Evolutionary conservation across 2,329 filamentous ascomycete species (phyloP), one percentile per base, ranked within the genome.

Genomic region (Ophiostoma sp.): DNA sequence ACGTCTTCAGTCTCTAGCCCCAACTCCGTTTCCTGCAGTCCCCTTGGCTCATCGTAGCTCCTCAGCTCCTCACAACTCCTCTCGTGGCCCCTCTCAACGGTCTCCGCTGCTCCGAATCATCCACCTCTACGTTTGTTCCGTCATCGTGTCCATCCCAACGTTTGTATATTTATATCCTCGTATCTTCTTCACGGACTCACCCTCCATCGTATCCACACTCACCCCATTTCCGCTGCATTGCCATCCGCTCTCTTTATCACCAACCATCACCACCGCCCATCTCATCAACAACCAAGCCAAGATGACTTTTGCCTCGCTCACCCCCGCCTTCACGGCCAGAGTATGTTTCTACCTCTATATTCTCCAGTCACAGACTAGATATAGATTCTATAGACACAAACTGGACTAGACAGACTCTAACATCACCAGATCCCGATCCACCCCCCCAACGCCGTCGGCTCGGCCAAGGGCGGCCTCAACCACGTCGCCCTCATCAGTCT

Each of bases 291-390:
- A 27, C 27, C 27, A 27, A 27, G 4, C 55, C 44, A 69, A 52
- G 71, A 79, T 79, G 77, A 72, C 77, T 70, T 79, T 79, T 69
- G 75, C 78, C 68, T 79, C 76, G 70, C 77, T 80, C 67, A 76
- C 78, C 67, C 79, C 79, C 4, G 79, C 79, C 71, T 80, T 80
- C 70, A 79, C 77, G 64, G 74, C 75, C 58, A 73, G 74, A 55
- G 78, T 78, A 72, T 65, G 72, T 70, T 18, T 7, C 14, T 18
- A 3, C n/a, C 18, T 67, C 68, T 42, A 44, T 9, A 44, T 16
- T 9, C 49, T 18, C 5, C 27, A 36, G n/a, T 55, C 38, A 27
- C 12, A n/a, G 6, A 38, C 18, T 4, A 47, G 11, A 36, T 11
- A 44, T 16, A 45, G 14, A 45, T 2, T 44, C 8, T 44, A 44